Base-by-base conservation (phyloP, 371 early-diverging fungal genomes). In the Saksenaea oblongispora region DNA sequence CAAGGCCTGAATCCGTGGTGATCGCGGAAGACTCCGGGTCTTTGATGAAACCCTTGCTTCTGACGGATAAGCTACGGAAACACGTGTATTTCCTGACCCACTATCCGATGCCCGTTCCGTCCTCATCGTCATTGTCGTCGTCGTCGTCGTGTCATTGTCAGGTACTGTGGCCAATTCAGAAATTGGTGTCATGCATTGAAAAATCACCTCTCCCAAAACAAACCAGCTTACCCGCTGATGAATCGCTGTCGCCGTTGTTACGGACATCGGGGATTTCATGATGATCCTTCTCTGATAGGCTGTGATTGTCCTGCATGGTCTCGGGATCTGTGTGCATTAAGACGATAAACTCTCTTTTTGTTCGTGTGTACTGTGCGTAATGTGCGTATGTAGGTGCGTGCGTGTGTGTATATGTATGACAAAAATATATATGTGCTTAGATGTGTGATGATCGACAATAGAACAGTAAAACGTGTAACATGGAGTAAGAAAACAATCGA, bases 391-490 rank as follows among this genome's bases (percentile, higher is more conserved):
- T 47, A 10, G 3, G n/a, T 39, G 39, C 39, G 39, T 39, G 39
- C 39, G 39, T 39, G 39, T n/a, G 51, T 47, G 27, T 47, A 5
- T 26, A 47, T 47, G 51, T 47, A 47, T 47, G 51, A 47, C 51
- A 24, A 47, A 47, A 22, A 17, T n/a, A 22, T 22, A 22, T 31
- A 2, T 31, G 22, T 22, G 22, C 5, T 47, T 47, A 47, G 51
- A 47, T 47, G 51, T 47, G 24, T 10, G 51, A 47, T 47, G 51
- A 47, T 47, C 51, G 51, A 47, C 51, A 22, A 47, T 47, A 18
- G 2, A 47, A 47, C 51, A 47, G 51, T 47, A 47, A 22, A 22
- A 22, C 51, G 51, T 47, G 51, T 47, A 47, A 47, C 51, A 47
- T 47, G 51, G 51, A 22, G 22, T 22, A 47, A 47, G 51, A 22